Evolutionary conservation across 2,329 filamentous ascomycete genomes (phyloP).

Genomic region (Dryadomyces quercivorus): DNA sequence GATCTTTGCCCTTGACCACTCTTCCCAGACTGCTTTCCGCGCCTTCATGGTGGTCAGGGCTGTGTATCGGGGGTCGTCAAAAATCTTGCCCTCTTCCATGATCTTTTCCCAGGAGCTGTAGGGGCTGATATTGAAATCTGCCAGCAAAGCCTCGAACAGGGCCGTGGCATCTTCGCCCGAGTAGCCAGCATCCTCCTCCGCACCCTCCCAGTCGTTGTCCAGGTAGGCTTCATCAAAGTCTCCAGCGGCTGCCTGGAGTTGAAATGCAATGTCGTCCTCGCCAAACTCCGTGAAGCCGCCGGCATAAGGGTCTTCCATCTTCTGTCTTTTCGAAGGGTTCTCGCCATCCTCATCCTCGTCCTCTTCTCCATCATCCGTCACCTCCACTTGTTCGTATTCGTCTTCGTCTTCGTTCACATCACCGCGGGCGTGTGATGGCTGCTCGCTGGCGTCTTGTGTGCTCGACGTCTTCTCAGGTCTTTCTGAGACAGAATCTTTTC

Average conservation of each 20-base stretch:
- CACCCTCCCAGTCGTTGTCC: slow-evolving; percentile 50
- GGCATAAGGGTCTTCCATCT: slow-evolving; percentile 26
- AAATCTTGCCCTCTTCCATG: slow-evolving; percentile 66
- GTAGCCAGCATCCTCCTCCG: slow-evolving; percentile 85
- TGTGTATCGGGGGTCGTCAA: slow-evolving; percentile 81
- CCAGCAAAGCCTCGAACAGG: slow-evolving; percentile 75
- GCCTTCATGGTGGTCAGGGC: slow-evolving; percentile 69
- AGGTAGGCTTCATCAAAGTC: slow-evolving; percentile 31
- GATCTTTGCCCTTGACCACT: slow-evolving; percentile 72
- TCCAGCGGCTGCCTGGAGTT: slow-evolving; percentile 72
- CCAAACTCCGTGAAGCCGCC: slow-evolving; percentile 61
- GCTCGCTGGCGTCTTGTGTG: slow-evolving; percentile 9
- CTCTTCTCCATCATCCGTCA: slow-evolving; percentile 50
- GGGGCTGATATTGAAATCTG: slow-evolving; percentile 71
- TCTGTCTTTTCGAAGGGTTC: slow-evolving; percentile 35
- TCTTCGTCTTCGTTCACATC: slow-evolving; percentile 22
- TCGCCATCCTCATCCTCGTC: slow-evolving; percentile 41
- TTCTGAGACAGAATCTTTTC: not conserved
- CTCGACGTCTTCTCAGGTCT: not conserved
- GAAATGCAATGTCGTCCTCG: slow-evolving; percentile 88
- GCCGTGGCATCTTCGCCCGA: slow-evolving; percentile 65
- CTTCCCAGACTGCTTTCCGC: slow-evolving; percentile 70
- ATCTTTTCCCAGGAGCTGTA: slow-evolving; percentile 88
- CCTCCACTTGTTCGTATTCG: slow-evolving; percentile 63
- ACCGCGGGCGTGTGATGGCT: no score